phyloP scores from a whole-genome alignment of 139 green algal species.

The Chlorokybus atmophyticus region DNA sequence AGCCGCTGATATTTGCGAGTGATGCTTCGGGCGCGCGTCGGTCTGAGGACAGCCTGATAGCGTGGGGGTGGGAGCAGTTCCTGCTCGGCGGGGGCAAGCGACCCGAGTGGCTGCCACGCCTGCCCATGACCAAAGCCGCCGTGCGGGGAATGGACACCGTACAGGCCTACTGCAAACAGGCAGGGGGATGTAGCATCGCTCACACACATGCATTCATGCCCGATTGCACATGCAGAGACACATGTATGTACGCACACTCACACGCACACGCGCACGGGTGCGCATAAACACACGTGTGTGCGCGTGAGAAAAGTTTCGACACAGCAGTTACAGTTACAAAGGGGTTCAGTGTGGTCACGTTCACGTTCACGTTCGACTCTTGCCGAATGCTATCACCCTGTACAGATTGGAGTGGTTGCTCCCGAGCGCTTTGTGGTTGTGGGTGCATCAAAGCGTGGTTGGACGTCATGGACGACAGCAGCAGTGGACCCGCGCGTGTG shows the following conservation, averaged over 20 bases:
- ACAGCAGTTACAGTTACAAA: background rate
- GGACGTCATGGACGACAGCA: slow-evolving; percentile 7
- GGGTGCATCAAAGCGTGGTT: slow-evolving; percentile 10
- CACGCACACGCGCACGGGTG: background rate
- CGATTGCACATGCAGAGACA: background rate
- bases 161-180: slow-evolving; percentile 5
- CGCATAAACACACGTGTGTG: background rate
- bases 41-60: slow-evolving; percentile 15
- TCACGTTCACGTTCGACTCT: background rate
- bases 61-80: slow-evolving; percentile 12
- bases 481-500: background rate
- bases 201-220: background rate
- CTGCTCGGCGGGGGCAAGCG: no score
- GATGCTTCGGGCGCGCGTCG: no score
- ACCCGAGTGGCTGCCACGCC: slow-evolving; percentile 1
- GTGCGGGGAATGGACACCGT: slow-evolving; percentile 14
- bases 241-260: background rate
- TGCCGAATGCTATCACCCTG: background rate
- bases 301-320: background rate
- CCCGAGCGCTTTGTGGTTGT: slow-evolving; percentile 3
- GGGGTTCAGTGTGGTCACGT: background rate
- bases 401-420: background rate
- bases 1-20: no score
- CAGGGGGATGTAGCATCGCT: background rate
- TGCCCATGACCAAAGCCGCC: slow-evolving; percentile 18